Percentiles rank a stretch among this genome's conserved stretches.
Evolutionary conservation across 306 rosid genomes (phyloP).

Genomic region (Vicia villosa): DNA sequence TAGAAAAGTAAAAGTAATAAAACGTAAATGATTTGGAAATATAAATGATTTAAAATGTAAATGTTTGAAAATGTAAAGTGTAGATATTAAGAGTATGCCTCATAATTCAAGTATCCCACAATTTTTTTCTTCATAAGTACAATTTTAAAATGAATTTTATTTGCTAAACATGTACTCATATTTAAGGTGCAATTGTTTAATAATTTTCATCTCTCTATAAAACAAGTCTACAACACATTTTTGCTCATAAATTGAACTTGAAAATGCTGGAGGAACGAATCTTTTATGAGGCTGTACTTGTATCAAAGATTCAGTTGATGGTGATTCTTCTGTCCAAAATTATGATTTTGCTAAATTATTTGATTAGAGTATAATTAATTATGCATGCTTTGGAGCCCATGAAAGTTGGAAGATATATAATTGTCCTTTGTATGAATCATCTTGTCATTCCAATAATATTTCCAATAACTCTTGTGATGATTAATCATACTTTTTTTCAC

Average conservation of each 20-base stretch:
- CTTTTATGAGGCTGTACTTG: neutral
- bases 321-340: neutral
- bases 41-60: no score
- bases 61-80: no score
- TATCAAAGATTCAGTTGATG: neutral
- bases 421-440: neutral
- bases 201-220: neutral
- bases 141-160: no score
- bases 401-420: neutral
- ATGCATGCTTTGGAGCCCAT: conserved; percentile 4
- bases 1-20: no score
- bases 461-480: neutral
- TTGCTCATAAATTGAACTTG: no score
- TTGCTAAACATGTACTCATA: no score
- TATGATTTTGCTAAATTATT: neutral
- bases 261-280: neutral
- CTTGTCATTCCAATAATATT: neutral
- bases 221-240: no score
- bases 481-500: neutral
- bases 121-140: no score
- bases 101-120: no score
- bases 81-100: no score
- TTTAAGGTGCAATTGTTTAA: no score
- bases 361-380: neutral
- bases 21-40: no score